These are phyloP conservation scores for Globisporangium ultimum DNA, from an alignment of 352 stramenopile genomes.

Conservation along the genomic window DNA sequence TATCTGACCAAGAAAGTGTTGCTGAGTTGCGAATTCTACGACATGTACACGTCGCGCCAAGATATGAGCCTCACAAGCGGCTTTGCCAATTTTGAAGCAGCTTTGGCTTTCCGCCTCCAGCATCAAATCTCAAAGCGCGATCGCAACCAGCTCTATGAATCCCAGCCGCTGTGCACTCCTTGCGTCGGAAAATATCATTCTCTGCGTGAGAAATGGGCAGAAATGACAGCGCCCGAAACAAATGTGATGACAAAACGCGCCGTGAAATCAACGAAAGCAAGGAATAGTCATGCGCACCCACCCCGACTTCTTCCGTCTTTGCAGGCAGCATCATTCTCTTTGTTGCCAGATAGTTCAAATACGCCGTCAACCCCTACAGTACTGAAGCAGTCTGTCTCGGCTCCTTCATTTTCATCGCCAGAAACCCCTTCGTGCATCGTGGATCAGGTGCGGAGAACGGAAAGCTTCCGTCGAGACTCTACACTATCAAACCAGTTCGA, in stretches of 20 bases:
- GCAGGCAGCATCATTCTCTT: neutral
- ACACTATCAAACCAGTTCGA: neutral
- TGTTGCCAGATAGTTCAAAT: neutral
- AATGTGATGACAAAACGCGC: neutral
- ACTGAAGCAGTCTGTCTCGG: slow-evolving; percentile 8
- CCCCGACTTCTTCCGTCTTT: slow-evolving; percentile 13
- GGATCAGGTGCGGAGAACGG: neutral
- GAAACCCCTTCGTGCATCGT: neutral
- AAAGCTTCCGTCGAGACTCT: neutral
- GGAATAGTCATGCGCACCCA: slow-evolving; percentile 1
- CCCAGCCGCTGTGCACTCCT: slow-evolving; percentile 40
- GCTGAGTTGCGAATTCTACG: slow-evolving; percentile 64
- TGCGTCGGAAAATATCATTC: slow-evolving; percentile 49
- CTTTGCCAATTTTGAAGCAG: slow-evolving; percentile 29
- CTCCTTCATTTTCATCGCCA: slow-evolving; percentile 4
- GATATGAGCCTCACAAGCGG: slow-evolving; percentile 48
- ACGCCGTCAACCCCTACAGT: neutral
- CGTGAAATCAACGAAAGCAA: neutral
- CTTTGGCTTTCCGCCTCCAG: slow-evolving; percentile 55
- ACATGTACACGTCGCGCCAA: slow-evolving; percentile 31
- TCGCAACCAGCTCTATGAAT: slow-evolving; percentile 49
- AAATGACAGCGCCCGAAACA: slow-evolving; percentile 5
- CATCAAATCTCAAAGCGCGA: slow-evolving; percentile 51
- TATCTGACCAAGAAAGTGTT: slow-evolving; percentile 67
- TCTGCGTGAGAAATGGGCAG: slow-evolving; percentile 37